Evolutionary conservation across 495 filamentous ascomycete genomes (phyloP), one percentile per base, ranked within the genome.

Genomic region (Haplographium delicatum): DNA sequence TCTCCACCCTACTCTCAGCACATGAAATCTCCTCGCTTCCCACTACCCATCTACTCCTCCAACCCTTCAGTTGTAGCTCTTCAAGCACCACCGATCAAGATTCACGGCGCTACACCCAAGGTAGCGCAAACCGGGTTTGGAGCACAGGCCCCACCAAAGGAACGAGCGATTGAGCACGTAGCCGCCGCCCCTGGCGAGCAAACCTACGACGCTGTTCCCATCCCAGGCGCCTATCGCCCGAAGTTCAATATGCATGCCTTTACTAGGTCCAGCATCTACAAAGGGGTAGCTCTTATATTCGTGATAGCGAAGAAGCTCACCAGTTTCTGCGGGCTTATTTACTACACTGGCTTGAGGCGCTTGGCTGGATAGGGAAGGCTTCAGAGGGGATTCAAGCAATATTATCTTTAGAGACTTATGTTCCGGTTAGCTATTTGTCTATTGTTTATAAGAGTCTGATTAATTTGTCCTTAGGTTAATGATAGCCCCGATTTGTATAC

Each of bases 51-150:
- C 37, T 76, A 72, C 67, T 64, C 68, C 41, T 18, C 26, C 51
- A 33, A 46, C 60, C 50, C 53, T 16, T 15, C 41, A 58, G 50
- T 44, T 16, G 69, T 73, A 42, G 69, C 75, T 6, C 81, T 96
- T 8, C 86, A 95, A 68, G 71, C 90, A 16, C 88, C 90, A 24
- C 90, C 90, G 0, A 79, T 78, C 63, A 84, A 82, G 57, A 79
- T 89, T 34, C 85, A 87, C 57, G 73, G 80, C 44, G 82, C 89
- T 22, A 91, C 83, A 16, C 40, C 58, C 3, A 59, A 65, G 31
- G 53, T 57, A 20, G 31, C 59, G 16, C 47, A 54, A 55, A 37
- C 22, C 25, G 60, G 41, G 46, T 45, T 61, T 62, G n/a, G n/a
- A n/a, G n/a, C n/a, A n/a, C 58, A 62, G 2, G 42, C 58, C 3